These are phyloP conservation scores for Craspedostauros australis DNA, from an alignment of 108 stramenopile genomes.

Conservation along the genomic window DNA sequence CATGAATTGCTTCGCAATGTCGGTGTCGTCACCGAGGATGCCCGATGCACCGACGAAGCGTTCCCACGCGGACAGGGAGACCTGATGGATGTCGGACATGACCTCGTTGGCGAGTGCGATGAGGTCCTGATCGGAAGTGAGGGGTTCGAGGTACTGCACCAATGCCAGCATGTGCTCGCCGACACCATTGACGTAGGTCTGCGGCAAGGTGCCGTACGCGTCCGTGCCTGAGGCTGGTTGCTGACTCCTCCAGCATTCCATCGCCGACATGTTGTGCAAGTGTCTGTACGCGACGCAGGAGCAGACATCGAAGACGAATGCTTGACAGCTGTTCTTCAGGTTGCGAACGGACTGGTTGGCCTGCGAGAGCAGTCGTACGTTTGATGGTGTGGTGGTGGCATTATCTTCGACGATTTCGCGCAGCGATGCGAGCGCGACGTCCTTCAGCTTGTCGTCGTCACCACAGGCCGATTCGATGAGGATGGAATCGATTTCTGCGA, in stretches of 20 bases:
- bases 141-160: slow-evolving; percentile 82
- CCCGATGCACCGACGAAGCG: slow-evolving; percentile 68
- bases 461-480: slow-evolving; percentile 56
- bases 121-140: slow-evolving; percentile 64
- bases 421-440: slow-evolving; percentile 8
- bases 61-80: slow-evolving; percentile 70
- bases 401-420: slow-evolving; percentile 16
- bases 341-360: slow-evolving; percentile 41
- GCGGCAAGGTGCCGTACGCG: slow-evolving; percentile 73
- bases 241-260: slow-evolving; percentile 68
- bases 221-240: slow-evolving; percentile 30
- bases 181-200: slow-evolving; percentile 75
- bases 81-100: slow-evolving; percentile 57
- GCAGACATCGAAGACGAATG: slow-evolving; percentile 75
- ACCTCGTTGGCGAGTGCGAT: slow-evolving; percentile 75
- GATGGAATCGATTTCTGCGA: slow-evolving; percentile 63
- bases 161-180: slow-evolving; percentile 84
- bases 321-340: slow-evolving; percentile 61
- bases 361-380: no score
- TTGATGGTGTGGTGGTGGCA: slow-evolving; percentile 30
- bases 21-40: slow-evolving; percentile 17
- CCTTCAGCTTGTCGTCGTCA: slow-evolving; percentile 8
- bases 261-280: slow-evolving; percentile 53
- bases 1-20: slow-evolving; percentile 41
- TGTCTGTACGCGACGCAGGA: slow-evolving; percentile 66